These are phyloP conservation scores for Abelmoschus esculentus DNA, from an alignment of 345 rosid species.

Conservation along the genomic window DNA sequence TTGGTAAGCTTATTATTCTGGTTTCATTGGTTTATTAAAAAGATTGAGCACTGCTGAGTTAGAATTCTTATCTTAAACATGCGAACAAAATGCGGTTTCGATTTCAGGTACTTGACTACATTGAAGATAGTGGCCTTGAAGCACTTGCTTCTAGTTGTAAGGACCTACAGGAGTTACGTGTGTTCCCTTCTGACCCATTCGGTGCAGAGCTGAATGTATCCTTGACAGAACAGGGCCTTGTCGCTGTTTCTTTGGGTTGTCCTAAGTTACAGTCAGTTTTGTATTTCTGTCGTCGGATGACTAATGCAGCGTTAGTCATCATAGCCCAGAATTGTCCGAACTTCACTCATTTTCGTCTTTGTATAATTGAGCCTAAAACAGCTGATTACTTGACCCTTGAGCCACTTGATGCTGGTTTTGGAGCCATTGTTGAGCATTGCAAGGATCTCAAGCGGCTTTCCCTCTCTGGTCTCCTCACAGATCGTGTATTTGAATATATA, in stretches of 20 bases:
- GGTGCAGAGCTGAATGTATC: constrained; percentile 45
- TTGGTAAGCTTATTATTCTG: constrained; percentile 46
- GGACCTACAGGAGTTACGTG: constrained; percentile 78
- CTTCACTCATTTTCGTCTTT: constrained; percentile 76
- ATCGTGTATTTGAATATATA: constrained; percentile 71
- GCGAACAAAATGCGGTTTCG: not conserved
- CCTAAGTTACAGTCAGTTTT: constrained; percentile 73
- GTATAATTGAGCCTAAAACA: constrained; percentile 66
- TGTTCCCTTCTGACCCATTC: constrained; percentile 82
- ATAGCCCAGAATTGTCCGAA: constrained; percentile 71
- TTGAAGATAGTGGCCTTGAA: constrained; percentile 84
- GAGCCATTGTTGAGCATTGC: constrained; percentile 79
- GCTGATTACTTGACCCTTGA: constrained; percentile 65
- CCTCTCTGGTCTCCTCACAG: constrained; percentile 82
- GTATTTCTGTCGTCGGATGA: constrained; percentile 76
- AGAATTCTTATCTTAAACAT: not conserved
- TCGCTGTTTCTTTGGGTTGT: constrained; percentile 69
- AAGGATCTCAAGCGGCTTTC: constrained; percentile 79
- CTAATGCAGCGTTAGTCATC: constrained; percentile 66
- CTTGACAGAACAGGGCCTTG: constrained; percentile 81
- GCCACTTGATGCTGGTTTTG: constrained; percentile 90
- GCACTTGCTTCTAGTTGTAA: constrained; percentile 63
- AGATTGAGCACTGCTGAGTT: not conserved
- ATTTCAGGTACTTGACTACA: constrained; percentile 75
- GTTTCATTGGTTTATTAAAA: not conserved